These are phyloP conservation scores for Candida verbasci DNA, from an alignment of 805 yeast species.

Conservation along the genomic window DNA sequence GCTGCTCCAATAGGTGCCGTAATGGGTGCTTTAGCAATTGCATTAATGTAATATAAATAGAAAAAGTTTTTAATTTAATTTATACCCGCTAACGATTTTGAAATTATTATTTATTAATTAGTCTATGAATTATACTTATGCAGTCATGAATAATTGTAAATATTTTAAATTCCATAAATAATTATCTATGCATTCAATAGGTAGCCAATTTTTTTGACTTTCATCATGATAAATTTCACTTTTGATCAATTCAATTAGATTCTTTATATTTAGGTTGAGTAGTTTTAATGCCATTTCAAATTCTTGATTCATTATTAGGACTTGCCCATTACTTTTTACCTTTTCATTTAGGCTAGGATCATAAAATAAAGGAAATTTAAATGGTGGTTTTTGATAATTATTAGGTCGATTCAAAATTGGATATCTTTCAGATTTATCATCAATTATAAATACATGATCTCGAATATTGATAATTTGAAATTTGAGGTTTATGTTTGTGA, in stretches of 20 bases:
- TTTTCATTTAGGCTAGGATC: conserved; percentile 17
- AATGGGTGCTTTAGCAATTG: conserved; percentile 31
- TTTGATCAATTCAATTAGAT: conserved; percentile 18
- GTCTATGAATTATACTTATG: too few relatives aligned
- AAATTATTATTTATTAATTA: too few relatives aligned
- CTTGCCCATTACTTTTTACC: conserved; percentile 6
- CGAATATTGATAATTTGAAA: conserved; percentile 24
- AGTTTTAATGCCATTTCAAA: conserved; percentile 32
- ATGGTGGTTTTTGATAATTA: conserved; percentile 3
- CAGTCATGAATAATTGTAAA: conserved; percentile 30
- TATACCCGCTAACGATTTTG: conserved; percentile 1
- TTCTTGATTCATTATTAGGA: conserved; percentile 13
- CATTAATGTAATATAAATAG: conserved; percentile 19
- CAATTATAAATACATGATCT: conserved; percentile 19
- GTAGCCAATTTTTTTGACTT: conserved; percentile 16
- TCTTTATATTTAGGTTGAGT: conserved; percentile 26
- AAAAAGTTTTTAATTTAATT: not conserved
- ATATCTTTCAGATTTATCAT: conserved; percentile 13
- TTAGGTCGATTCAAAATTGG: conserved; percentile 1
- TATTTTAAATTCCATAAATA: conserved; percentile 39
- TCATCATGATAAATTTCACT: not conserved
- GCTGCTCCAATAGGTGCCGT: conserved; percentile 23
- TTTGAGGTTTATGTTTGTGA: conserved; percentile 22
- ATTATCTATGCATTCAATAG: conserved; percentile 36
- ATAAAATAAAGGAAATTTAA: conserved; percentile 25